Evolutionary conservation across 2,329 filamentous ascomycete species (phyloP), one percentile per base, ranked within the genome.

Genomic region (Alternaria angustiovoidea): DNA sequence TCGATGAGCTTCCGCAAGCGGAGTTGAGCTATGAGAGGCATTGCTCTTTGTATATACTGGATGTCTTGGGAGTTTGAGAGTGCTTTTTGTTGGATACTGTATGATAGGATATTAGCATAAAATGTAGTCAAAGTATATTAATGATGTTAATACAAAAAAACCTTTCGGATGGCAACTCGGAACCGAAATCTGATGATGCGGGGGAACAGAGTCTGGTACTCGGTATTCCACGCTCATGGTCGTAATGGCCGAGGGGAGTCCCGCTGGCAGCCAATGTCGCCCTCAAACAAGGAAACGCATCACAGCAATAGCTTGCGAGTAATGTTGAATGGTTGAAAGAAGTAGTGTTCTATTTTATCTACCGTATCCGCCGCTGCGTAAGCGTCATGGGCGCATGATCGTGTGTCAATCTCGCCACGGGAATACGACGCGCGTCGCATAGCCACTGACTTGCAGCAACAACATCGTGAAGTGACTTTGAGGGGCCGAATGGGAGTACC

Each of bases 361-460:
- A 43, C 32, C 20, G 12, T 55, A 43, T 55, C 30, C 44, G 36
- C 3, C 2, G 44, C 38, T 49, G 36, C 55, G 30, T 47, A 54
- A 56, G 56, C 7, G 22, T 22, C 22, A 41, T 57, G 56, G 48
- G 39, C 42, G 44, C 54, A 55, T 60, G 30, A 61, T 58, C 22
- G 53, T 46, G 38, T 51, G 59, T 20, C 18, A 47, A 43, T 59
- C 60, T 69, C 63, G 71, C 69, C 67, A 73, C 70, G 56, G 62
- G 64, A 54, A 60, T 39, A 66, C 61, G 68, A 70, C 71, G 69
- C 71, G 73, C 64, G 70, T 74, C 71, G 42, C 48, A 52, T 57
- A 22, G 38, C 30, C 30, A 28, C 26, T 14, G 51, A 42, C 30
- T 55, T 38, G 24, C 20, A 46, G 24, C 32, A 4, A 14, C 4